Conservation (phyloP, 352 stramenopile genomes). For the Globisporangium cylindrosporum region DNA sequence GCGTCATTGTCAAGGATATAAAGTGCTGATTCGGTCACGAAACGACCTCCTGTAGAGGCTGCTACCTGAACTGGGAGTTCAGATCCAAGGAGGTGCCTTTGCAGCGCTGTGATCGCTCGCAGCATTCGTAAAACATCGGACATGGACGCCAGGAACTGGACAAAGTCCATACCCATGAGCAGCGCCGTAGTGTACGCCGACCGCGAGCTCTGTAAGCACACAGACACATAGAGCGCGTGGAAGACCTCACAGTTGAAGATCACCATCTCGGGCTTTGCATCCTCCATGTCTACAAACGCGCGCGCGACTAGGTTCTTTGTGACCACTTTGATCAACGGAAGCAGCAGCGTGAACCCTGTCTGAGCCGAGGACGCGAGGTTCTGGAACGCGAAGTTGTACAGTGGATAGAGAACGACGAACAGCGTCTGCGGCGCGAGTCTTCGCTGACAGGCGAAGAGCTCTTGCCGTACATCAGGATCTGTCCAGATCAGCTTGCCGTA, state of each 20-base stretch:
- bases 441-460: slow-evolving; percentile 11
- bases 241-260: slow-evolving; percentile 27
- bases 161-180: background rate
- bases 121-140: too few species aligned
- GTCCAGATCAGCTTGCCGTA: background rate
- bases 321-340: slow-evolving; percentile 20
- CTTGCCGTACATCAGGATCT: background rate
- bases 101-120: background rate
- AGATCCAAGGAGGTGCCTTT: background rate
- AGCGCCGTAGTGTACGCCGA: slow-evolving; percentile 17
- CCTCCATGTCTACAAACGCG: slow-evolving; percentile 20
- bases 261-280: slow-evolving; percentile 25
- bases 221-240: slow-evolving; percentile 25
- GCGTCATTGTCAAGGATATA: background rate
- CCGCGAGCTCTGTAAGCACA: slow-evolving; percentile 23
- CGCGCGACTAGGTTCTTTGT: slow-evolving; percentile 26
- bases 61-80: background rate
- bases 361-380: slow-evolving; percentile 11
- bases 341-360: slow-evolving; percentile 17
- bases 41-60: background rate
- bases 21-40: background rate
- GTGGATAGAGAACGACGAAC: slow-evolving; percentile 26
- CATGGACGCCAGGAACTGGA: too few species aligned
- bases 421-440: slow-evolving; percentile 11
- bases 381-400: slow-evolving; percentile 23